These are phyloP conservation scores for Beauveria rudraprayagi DNA, from an alignment of 2,329 filamentous ascomycete species.

Conservation along the genomic window DNA sequence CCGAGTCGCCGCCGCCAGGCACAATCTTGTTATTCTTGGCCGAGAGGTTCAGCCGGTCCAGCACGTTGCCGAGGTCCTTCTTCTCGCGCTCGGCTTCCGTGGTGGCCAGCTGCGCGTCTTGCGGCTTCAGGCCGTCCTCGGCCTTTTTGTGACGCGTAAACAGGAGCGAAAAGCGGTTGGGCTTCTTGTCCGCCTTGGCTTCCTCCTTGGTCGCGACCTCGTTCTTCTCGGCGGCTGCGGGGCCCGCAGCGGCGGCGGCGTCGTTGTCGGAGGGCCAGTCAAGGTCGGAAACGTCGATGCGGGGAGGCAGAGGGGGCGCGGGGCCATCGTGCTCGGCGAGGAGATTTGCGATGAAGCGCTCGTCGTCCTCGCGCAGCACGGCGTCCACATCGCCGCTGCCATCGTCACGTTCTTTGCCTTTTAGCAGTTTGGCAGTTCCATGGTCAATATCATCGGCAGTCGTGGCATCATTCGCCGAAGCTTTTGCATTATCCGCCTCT, in stretches of 20 bases:
- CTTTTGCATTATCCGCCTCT: slow-evolving; percentile 18
- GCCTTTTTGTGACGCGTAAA: slow-evolving; percentile 32
- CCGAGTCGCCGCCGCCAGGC: slow-evolving; percentile 73
- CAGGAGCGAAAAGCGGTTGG: slow-evolving; percentile 27
- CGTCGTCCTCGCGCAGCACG: slow-evolving; percentile 10
- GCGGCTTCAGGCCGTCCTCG: slow-evolving; percentile 25
- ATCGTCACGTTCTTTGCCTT: slow-evolving; percentile 9
- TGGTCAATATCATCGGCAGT: slow-evolving; percentile 39
- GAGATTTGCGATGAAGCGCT: slow-evolving; percentile 28
- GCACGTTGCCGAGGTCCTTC: slow-evolving; percentile 70
- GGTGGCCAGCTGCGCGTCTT: slow-evolving; percentile 19
- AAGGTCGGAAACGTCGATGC: slow-evolving; percentile 41
- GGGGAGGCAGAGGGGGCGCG: slow-evolving; percentile 48
- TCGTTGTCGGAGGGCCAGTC: slow-evolving; percentile 34
- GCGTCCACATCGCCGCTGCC: slow-evolving; percentile 1
- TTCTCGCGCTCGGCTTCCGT: slow-evolving; percentile 41
- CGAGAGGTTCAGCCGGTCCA: slow-evolving; percentile 77
- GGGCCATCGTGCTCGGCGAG: slow-evolving; percentile 36
- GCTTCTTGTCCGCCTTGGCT: slow-evolving; percentile 25
- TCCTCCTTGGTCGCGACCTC: slow-evolving; percentile 2
- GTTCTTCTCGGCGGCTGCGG: slow-evolving; percentile 13
- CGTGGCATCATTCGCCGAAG: slow-evolving; percentile 19
- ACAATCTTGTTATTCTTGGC: slow-evolving; percentile 82
- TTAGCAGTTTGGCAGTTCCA: slow-evolving; percentile 20
- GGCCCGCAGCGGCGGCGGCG: slow-evolving; percentile 16